A percentile compares a stretch with the other conserved stretches of the same genome.
Evolutionary conservation across 805 yeast genomes (phyloP).

Genomic region (Yamadazyma olivae): DNA sequence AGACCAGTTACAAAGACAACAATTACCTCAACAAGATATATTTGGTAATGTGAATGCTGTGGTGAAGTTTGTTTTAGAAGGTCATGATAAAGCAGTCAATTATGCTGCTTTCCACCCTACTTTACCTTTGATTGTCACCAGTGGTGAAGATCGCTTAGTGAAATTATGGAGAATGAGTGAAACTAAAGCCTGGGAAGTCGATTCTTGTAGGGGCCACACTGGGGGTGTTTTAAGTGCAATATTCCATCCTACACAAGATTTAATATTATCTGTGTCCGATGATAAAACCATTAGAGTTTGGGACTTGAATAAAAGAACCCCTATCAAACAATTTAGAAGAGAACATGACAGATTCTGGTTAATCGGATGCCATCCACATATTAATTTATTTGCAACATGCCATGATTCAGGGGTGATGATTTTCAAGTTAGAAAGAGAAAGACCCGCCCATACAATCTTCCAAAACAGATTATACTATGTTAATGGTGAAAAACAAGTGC

Average conservation of each 20-base stretch:
- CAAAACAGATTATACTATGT: conserved; percentile 75
- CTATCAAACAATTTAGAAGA: conserved; percentile 90
- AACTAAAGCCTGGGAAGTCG: conserved; percentile 98
- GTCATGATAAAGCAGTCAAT: conserved; percentile 97
- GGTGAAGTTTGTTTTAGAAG: conserved; percentile 93
- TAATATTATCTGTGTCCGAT: conserved; percentile 90
- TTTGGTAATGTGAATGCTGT: conserved; percentile 93
- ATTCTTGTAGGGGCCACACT: conserved; percentile 96
- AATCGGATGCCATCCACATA: conserved; percentile 80
- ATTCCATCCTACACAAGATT: conserved; percentile 91
- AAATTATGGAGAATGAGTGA: conserved; percentile 98
- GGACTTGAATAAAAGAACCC: conserved; percentile 93
- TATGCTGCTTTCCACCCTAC: conserved; percentile 99
- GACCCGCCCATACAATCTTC: conserved; percentile 80
- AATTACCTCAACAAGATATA: conserved; percentile 81
- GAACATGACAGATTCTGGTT: conserved; percentile 95
- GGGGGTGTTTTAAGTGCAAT: conserved; percentile 85
- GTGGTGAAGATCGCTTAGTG: conserved; percentile 93
- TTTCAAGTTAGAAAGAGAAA: conserved; percentile 93
- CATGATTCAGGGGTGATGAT: conserved; percentile 98
- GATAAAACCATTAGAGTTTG: conserved; percentile 95
- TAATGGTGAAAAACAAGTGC: conserved; percentile 83
- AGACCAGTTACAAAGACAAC: conserved; percentile 55
- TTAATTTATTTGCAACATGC: conserved; percentile 92
- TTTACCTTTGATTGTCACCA: conserved; percentile 89